Conservation (phyloP, 352 stramenopile genomes). For the Phytophthora aleatoria region DNA sequence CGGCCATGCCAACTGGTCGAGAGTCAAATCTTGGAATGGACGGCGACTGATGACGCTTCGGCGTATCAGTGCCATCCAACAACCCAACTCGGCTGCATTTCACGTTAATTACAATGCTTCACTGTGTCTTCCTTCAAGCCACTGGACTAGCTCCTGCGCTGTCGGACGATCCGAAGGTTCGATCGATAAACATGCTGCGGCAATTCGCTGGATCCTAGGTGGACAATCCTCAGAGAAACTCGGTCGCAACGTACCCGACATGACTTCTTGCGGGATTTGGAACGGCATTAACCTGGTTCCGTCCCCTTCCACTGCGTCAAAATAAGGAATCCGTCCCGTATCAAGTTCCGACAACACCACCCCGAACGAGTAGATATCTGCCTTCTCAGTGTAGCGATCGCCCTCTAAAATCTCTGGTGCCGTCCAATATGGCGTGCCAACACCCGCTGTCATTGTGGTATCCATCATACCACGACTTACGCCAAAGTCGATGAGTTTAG, state of each 20-base stretch:
- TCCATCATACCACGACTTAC: constrained; percentile 40
- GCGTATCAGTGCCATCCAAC: background rate
- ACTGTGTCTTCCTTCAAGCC: constrained; percentile 13
- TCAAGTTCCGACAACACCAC: constrained; percentile 58
- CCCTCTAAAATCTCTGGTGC: constrained; percentile 73
- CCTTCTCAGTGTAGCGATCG: constrained; percentile 56
- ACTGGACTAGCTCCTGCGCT: constrained; percentile 10
- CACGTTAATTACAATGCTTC: constrained; percentile 11
- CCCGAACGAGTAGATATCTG: constrained; percentile 76
- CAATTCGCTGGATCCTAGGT: constrained; percentile 25
- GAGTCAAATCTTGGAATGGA: background rate
- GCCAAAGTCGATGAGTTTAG: constrained; percentile 87
- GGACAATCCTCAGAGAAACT: constrained; percentile 50
- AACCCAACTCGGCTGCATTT: background rate
- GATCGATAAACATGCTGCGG: constrained; percentile 24
- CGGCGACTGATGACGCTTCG: background rate
- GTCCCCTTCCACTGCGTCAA: constrained; percentile 22
- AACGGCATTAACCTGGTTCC: constrained; percentile 29
- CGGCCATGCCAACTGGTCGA: background rate
- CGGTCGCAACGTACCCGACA: constrained; percentile 44
- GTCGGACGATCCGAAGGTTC: constrained; percentile 14
- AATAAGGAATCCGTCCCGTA: constrained; percentile 40
- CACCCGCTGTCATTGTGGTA: constrained; percentile 55
- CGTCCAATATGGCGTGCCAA: constrained; percentile 84
- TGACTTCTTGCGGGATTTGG: constrained; percentile 47